Evolutionary conservation across 2,329 filamentous ascomycete genomes (phyloP), one percentile per base, ranked within the genome.

Genomic region (Alternaria rosae): DNA sequence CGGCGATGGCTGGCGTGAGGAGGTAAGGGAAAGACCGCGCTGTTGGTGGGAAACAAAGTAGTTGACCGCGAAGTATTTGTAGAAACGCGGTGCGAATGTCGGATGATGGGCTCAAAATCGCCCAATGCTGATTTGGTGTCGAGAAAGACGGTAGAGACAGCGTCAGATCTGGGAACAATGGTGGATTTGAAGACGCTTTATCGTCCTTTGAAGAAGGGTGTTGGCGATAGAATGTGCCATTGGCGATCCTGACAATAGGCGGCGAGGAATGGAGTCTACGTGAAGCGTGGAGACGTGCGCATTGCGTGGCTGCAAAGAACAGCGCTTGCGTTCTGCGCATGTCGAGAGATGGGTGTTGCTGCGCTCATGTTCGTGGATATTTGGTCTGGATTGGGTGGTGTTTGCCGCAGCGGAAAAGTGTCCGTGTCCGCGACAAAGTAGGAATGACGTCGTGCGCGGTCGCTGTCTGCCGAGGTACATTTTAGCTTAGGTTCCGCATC

Each of bases 81-180:
- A 98, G 84, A 59, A 99, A 89, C 0, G 91, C 91, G 1, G 93
- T 96, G 76, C 94, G 92, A 1, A 92, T 92, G 1, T 89, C 87
- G 1, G 91, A 87, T 0, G 91, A 93, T 0, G 92, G 89, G 0
- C 93, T 93, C 25, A 98, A 84, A 41, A 99, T 84, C 41, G 92
- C 91, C 94, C 94, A 98, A 76, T 92, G 88, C 68, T 91, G 86
- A 25, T 70, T 71, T 48, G 73, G 76, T 0, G 80, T 68, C 6
- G 84, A 76, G 41, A 82, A 78, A 6, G 89, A 88, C 0, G 90
- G 87, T 1, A 98, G 81, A 41, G 86, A 85, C 74, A 97, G 92
- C 57, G 79, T 88, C 68, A 97, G 77, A 56, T 88, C 83, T 5
- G 86, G 84, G 76, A 97, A 97, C 5, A 97, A 82, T 6, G 92